Base-by-base conservation (phyloP, 176 grass and related monocot species). In the Rhipidocladum racemiflorum region DNA sequence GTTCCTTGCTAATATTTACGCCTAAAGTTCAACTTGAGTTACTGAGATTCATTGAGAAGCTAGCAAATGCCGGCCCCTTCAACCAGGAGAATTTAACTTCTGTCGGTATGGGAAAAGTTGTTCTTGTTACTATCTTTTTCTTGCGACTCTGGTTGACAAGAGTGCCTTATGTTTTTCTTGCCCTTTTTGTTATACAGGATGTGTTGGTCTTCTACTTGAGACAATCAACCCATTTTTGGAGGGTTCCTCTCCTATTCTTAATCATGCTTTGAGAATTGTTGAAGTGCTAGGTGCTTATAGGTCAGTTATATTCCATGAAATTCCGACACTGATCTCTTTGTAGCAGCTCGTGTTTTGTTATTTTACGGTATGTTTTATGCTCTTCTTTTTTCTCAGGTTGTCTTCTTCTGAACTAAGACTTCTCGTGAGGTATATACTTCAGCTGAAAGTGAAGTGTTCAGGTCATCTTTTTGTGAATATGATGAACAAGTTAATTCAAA, bases 31-130 rank as follows among this genome's bases (percentile, higher is more conserved):
- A 95, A 78, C 75, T 93, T 57, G 91, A 94, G 74, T 85, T 96
- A 32, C 80, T 99, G 72, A 91, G 73, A 61, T 99, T 99, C 77
- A 93, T 96, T 78, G 97, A 90, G 87, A 95, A 88, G 51, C 87
- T 99, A 76, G 93, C 97, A 73, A 85, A 80, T 85, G 81, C 91
- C 84, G 91, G 93, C 30, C 89, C 91, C 64, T 99, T 92, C 76
- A 99, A 99, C 87, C 93, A 93, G 80, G 97, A 99, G 70, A 99
- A 96, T 84, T 88, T 99, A 83, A 96, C 93, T 93, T 91, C 91
- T 83, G 97, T 95, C 78, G 97, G 97, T 99, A 90, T 72, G 94
- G 39, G 69, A 65, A 23, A 63, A 81, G 9, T 65, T 87, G 17
- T 68, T 79, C 29, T 78, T 81, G 43, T 77, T 76, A 85, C 50